Percentiles rank a stretch among this genome's conserved stretches.
These are phyloP conservation scores for Chalciporus piperatus DNA, from an alignment of 768 basidiomycete genomes.

Conservation along the genomic window DNA sequence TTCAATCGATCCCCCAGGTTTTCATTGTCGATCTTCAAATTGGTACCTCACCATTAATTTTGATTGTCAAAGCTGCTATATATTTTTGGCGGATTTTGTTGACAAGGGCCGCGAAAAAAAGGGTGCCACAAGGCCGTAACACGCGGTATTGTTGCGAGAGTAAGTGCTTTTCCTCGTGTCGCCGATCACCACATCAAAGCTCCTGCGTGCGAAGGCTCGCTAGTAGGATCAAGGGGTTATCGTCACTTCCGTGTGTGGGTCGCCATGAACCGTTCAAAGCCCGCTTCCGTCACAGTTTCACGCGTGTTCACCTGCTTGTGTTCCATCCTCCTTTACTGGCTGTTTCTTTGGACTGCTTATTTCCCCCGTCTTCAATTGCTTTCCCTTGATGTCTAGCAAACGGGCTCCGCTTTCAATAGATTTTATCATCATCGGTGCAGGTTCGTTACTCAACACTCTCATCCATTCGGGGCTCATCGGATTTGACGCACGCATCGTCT, in stretches of 20 bases:
- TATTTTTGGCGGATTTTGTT: too few relatives aligned
- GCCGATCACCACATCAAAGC: slow-evolving; percentile 5
- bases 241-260: too few relatives aligned
- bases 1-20: too few relatives aligned
- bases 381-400: slow-evolving; percentile 16
- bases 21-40: too few relatives aligned
- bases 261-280: slow-evolving; percentile 17
- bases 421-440: slow-evolving; percentile 33
- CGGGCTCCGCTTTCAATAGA: slow-evolving; percentile 28
- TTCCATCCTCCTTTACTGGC: background rate
- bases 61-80: too few relatives aligned
- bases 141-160: background rate
- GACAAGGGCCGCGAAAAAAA: too few relatives aligned
- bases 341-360: background rate
- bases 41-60: too few relatives aligned
- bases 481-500: background rate
- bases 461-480: background rate
- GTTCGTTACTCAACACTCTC: slow-evolving; percentile 6
- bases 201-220: slow-evolving; percentile 19
- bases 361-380: background rate
- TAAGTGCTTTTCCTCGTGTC: background rate
- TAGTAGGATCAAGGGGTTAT: slow-evolving; percentile 11
- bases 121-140: background rate
- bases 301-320: background rate
- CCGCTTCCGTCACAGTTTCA: slow-evolving; percentile 8